These are phyloP conservation scores for Limnomonas spitsbergensis DNA, from an alignment of 139 green algal genomes.

Conservation along the genomic window DNA sequence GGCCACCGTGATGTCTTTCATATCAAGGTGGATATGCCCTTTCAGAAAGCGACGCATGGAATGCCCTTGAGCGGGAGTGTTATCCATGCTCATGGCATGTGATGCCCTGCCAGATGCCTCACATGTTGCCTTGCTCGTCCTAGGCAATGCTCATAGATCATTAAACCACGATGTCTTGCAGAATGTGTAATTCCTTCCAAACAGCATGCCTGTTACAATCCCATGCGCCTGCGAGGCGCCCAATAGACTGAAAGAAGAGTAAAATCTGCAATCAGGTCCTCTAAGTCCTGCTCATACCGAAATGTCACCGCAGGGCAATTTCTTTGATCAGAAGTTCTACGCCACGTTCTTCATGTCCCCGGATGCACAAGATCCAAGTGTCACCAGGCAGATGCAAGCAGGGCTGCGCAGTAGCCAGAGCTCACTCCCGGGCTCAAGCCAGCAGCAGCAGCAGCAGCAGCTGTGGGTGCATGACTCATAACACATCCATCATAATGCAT, in stretches of 20 bases:
- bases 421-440: not conserved
- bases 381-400: not conserved
- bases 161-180: too few species aligned
- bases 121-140: too few species aligned
- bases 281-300: too few species aligned
- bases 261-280: too few species aligned
- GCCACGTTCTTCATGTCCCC: constrained; percentile 59
- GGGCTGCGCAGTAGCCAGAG: not conserved
- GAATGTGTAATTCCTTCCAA: too few species aligned
- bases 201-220: too few species aligned
- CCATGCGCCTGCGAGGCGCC: too few species aligned
- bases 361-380: constrained; percentile 13
- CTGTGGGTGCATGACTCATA: too few species aligned
- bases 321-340: constrained; percentile 75
- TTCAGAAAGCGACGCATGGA: too few species aligned
- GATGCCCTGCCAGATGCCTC: not conserved
- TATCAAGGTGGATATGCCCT: constrained; percentile 73
- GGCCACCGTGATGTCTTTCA: constrained; percentile 73
- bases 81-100: not conserved
- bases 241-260: too few species aligned
- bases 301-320: constrained; percentile 40
- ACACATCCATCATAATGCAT: too few species aligned
- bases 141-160: too few species aligned
- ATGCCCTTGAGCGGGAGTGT: not conserved
- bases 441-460: constrained; percentile 6